Evolutionary conservation across 1,284 basidiomycete species (phyloP), one percentile per base, ranked within the genome.

Genomic region (Neolentinus lepideus): DNA sequence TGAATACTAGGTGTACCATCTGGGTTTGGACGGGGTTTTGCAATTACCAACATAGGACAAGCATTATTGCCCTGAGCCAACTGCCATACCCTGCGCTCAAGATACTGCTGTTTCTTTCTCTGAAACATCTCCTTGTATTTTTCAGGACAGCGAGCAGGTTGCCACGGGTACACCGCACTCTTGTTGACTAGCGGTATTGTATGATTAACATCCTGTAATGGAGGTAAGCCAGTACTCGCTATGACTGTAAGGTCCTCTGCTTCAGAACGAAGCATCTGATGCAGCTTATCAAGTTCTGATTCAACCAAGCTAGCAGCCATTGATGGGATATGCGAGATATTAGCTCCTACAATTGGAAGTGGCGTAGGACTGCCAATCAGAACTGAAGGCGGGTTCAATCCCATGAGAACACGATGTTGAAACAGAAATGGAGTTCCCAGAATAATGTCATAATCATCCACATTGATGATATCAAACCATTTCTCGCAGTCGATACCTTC

Each of bases 381-480:
- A 0, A 69, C 58, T 2, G 51, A 25, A 0, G 62, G 35, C 1
- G 62, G 65, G 33, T 67, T 66, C 0, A 70, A 56, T 0, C 59
- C 61, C 1, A 68, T 16, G 2, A 57, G 26, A 0, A 68, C 58
- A 25, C 59, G 48, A 45, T 67, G 63, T 50, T 68, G 64, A 29
- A 52, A 63, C 2, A 68, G 14, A 56, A 69, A 69, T 3, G 64
- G 66, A 1, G 66, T 67, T 0, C 67, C 68, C 10, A 69, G 55
- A 2, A 68, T 66, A 1, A 68, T 3, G 35, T 69, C 64, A 52
- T 69, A 69, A 22, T 57, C 59, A 10, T 63, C 60, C 0, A 67
- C n/a, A 52, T 68, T 69, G 0, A 62, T 55, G 0, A 71, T 59
- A 56, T 74, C 69, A 54, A 74, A 71, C 14, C 60, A 59, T 2